phyloP scores from a whole-genome alignment of 305 asterid genomes.

The Ilex paraguariensis region DNA sequence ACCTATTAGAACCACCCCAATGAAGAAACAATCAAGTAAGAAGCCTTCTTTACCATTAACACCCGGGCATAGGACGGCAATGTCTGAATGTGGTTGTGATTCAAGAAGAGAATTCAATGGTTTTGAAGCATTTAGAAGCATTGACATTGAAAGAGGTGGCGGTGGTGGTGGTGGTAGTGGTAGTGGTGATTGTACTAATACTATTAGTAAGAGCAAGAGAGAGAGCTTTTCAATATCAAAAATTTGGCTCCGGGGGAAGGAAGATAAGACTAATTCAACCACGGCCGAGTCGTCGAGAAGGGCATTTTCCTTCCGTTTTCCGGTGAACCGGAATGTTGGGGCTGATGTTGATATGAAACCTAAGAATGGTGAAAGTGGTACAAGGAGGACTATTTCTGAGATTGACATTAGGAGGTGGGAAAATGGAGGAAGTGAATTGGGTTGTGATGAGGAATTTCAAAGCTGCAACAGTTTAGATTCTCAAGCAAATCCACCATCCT shows the following conservation, averaged over 20 bases:
- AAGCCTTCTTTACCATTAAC: conserved; percentile 46
- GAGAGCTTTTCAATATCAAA: conserved; percentile 57
- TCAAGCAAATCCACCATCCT: conserved; percentile 51
- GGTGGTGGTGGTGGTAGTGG: neutral
- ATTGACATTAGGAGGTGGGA: conserved; percentile 52
- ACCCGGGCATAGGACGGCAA: conserved; percentile 56
- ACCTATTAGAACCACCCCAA: conserved; percentile 63
- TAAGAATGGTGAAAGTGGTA: conserved; percentile 18
- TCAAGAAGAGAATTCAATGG: conserved; percentile 69
- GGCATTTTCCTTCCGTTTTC: conserved; percentile 65
- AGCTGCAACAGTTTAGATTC: conserved; percentile 66
- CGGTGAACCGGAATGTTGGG: conserved; percentile 17
- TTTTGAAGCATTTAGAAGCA: conserved; percentile 45
- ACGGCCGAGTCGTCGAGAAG: conserved; percentile 38
- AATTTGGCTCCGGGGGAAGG: conserved; percentile 57
- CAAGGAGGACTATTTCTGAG: conserved; percentile 54
- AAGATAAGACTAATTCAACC: conserved; percentile 24
- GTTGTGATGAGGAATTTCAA: conserved; percentile 42
- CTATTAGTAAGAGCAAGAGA: conserved; percentile 6
- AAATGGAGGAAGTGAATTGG: conserved; percentile 38
- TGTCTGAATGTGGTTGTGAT: conserved; percentile 78
- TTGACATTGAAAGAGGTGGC: conserved; percentile 16
- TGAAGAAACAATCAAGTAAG: conserved; percentile 47
- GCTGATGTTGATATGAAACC: conserved; percentile 23
- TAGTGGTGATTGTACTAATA: neutral